These are phyloP conservation scores for Saksenaea vasiformis DNA, from an alignment of 371 early-diverging fungal species.

Conservation along the genomic window DNA sequence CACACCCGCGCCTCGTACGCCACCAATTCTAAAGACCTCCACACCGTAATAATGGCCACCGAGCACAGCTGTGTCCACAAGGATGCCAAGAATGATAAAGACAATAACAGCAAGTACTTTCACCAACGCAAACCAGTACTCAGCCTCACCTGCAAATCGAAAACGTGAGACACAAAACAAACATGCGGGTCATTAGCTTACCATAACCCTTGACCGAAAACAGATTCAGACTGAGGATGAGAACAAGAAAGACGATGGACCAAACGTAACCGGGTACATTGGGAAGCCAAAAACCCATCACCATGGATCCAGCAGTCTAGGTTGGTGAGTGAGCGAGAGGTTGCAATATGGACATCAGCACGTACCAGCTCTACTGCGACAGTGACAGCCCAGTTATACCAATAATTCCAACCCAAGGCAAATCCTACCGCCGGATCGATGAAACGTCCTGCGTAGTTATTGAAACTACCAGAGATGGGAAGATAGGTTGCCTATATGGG, in stretches of 20 bases:
- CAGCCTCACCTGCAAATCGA: constrained; percentile 41
- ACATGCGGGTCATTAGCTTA: not conserved
- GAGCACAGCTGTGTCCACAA: constrained; percentile 53
- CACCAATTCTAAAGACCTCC: constrained; percentile 29
- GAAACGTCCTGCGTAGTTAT: constrained; percentile 80
- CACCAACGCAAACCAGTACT: constrained; percentile 73
- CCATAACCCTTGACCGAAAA: constrained; percentile 62
- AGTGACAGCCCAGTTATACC: constrained; percentile 81
- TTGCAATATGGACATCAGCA: not conserved
- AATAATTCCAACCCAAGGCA: constrained; percentile 83
- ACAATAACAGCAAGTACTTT: constrained; percentile 68
- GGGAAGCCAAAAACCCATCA: constrained; percentile 72
- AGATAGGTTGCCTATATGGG: constrained; percentile 59
- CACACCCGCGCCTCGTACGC: constrained; percentile 37
- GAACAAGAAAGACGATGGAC: constrained; percentile 46
- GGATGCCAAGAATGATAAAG: constrained; percentile 68
- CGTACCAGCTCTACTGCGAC: constrained; percentile 70
- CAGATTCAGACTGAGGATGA: constrained; percentile 53
- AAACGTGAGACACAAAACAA: not conserved
- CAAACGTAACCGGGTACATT: constrained; percentile 55
- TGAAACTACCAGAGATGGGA: constrained; percentile 87
- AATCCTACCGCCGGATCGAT: constrained; percentile 87
- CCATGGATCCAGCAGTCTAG: constrained; percentile 34
- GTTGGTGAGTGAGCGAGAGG: not conserved
- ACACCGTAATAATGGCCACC: constrained; percentile 45